Evolutionary conservation across 257 asterid species (phyloP), one percentile per base, ranked within the genome.

Genomic region (Solanum piurae): DNA sequence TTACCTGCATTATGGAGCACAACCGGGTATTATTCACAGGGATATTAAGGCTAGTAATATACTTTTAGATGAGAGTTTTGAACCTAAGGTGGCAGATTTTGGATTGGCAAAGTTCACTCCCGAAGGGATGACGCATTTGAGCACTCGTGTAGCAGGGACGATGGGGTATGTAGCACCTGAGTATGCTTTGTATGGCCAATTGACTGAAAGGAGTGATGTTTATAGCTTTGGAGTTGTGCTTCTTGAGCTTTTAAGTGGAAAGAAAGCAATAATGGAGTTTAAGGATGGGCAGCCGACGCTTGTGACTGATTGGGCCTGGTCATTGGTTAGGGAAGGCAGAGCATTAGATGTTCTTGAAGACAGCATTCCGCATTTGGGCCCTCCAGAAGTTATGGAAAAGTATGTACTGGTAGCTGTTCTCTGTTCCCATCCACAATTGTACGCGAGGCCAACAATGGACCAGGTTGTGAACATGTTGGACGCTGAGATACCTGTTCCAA

Each of bases 81-180:
- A 95, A 90, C 94, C 99, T 5, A 94, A 93, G 77, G 93, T 96
- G 34, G 98, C 98, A 0, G 99, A 96, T 91, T 96, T 96, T 84
- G 99, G 99, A 84, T 73, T 96, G 91, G 98, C 99, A 0, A 95
- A 92, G 94, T 95, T 96, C 52, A 91, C 92, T 0, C 98, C 98
- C 0, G 99, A 96, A 49, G 99, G 99, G 8, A 89, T 93, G 94
- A 93, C 98, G 0, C 99, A 95, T 42, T 23, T 96, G 94, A 96
- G 98, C 92, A 96, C 98, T 37, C 92, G 94, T 66, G 98, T 96
- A n/a, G 99, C 98, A 0, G 99, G 99, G 86, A 96, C 99, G 0
- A 49, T 80, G 98, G 99, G 99, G 18, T 96, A 96, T 72, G 95
- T 96, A n/a, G 98, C 98, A 0, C 99, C 99, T 0, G 99, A 96